Conservation (phyloP, 805 yeast species). For the Candida maltosa region DNA sequence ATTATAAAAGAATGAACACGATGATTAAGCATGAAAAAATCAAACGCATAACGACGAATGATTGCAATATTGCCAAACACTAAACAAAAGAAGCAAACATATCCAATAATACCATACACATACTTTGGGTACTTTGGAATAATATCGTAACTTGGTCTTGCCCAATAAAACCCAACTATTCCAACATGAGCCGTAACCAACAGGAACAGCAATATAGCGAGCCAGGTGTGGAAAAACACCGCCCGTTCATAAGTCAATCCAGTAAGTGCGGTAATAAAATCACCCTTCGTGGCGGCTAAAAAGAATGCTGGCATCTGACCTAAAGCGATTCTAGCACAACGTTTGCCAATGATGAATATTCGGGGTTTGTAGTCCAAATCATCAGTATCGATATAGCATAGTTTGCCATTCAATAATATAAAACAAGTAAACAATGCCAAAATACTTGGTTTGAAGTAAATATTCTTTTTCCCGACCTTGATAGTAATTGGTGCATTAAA, state of each 20-base stretch:
- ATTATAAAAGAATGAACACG: constrained; percentile 37
- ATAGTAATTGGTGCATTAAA: constrained; percentile 23
- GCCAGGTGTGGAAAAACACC: constrained; percentile 41
- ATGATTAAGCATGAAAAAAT: constrained; percentile 43
- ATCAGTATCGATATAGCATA: constrained; percentile 27
- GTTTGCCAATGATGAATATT: constrained; percentile 38
- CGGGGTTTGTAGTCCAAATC: constrained; percentile 40
- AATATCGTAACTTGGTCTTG: constrained; percentile 23
- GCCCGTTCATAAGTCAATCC: constrained; percentile 42
- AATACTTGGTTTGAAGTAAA: constrained; percentile 42
- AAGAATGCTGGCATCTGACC: constrained; percentile 39
- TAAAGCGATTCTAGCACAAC: constrained; percentile 37
- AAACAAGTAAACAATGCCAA: constrained; percentile 23
- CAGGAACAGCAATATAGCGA: constrained; percentile 37
- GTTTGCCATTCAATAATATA: constrained; percentile 23
- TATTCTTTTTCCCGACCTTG: constrained; percentile 13
- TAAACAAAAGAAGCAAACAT: constrained; percentile 31
- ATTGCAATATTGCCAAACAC: constrained; percentile 32
- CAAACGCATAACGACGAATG: constrained; percentile 38
- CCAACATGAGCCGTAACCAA: constrained; percentile 33
- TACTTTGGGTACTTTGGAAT: constrained; percentile 48
- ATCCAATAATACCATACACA: constrained; percentile 48
- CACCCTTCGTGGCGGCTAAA: constrained; percentile 37
- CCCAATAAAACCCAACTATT: constrained; percentile 38
- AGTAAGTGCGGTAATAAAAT: constrained; percentile 32